Evolutionary conservation across 441 rosid genomes (phyloP).

Genomic region (Euphorbia celastroides): DNA sequence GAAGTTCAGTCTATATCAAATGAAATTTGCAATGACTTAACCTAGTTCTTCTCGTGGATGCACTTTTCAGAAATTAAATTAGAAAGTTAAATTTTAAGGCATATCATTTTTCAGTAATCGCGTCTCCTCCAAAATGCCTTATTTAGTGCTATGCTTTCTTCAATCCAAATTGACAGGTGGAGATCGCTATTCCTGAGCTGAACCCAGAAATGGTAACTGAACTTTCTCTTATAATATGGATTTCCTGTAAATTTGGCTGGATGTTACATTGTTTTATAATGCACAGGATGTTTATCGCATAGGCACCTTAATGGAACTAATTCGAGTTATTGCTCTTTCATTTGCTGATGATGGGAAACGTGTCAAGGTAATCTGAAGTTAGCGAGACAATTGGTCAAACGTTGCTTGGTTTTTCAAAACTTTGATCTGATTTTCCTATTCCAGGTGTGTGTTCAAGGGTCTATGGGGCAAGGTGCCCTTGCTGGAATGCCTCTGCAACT

Average conservation of each 20-base stretch:
- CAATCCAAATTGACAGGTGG: conserved; percentile 51
- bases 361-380: conserved; percentile 57
- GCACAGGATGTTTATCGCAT: conserved; percentile 93
- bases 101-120: neutral
- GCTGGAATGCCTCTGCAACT: conserved; percentile 97
- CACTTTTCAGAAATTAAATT: neutral
- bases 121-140: neutral
- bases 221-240: neutral
- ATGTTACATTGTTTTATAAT: conserved; percentile 28
- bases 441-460: conserved; percentile 98
- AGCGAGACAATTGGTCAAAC: neutral
- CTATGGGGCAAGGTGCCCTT: conserved; percentile 95
- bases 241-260: conserved; percentile 5
- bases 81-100: neutral
- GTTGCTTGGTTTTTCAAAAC: neutral
- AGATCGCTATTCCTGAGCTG: conserved; percentile 86
- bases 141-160: conserved; percentile 11
- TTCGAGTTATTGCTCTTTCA: conserved; percentile 75
- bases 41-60: neutral
- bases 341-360: conserved; percentile 94
- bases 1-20: neutral
- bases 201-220: conserved; percentile 85
- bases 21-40: neutral
- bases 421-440: conserved; percentile 15
- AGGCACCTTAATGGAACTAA: conserved; percentile 94